phyloP scores from a whole-genome alignment of 2,329 filamentous ascomycete genomes.

The Venturia aucupariae region DNA sequence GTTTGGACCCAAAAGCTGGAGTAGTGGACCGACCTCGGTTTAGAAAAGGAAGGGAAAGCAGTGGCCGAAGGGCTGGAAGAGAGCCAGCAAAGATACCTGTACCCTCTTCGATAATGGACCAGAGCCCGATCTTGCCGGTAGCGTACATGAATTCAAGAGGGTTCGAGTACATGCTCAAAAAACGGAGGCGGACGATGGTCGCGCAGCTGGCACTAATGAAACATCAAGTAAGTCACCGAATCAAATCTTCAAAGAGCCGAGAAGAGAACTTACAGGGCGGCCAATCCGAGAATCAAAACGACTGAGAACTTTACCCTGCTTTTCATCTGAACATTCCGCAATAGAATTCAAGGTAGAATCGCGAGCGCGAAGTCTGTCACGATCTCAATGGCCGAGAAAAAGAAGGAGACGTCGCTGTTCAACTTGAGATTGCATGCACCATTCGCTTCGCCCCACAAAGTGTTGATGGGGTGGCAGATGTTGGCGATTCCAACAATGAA shows the following conservation, averaged over 20 bases:
- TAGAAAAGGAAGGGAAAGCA: slow-evolving; percentile 26
- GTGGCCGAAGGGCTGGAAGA: slow-evolving; percentile 37
- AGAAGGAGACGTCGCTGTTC: slow-evolving; percentile 26
- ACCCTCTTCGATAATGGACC: slow-evolving; percentile 41
- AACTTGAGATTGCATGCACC: background rate
- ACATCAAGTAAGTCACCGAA: slow-evolving; percentile 31
- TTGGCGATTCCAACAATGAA: background rate
- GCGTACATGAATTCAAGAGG: slow-evolving; percentile 32
- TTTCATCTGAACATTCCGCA: slow-evolving; percentile 37
- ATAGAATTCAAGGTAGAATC: slow-evolving; percentile 27
- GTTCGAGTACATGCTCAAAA: slow-evolving; percentile 32
- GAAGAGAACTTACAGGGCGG: background rate
- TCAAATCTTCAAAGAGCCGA: background rate
- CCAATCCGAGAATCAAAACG: slow-evolving; percentile 30
- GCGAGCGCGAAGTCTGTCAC: slow-evolving; percentile 24
- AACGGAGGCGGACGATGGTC: slow-evolving; percentile 36
- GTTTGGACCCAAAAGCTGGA: background rate
- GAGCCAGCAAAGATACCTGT: slow-evolving; percentile 43
- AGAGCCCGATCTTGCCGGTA: slow-evolving; percentile 35
- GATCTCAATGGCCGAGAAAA: slow-evolving; percentile 28
- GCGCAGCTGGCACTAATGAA: slow-evolving; percentile 31
- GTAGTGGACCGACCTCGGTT: background rate
- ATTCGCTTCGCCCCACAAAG: background rate
- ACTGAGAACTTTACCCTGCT: slow-evolving; percentile 37
- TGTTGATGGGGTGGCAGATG: background rate